Base-by-base conservation (phyloP, 106 monocot species). In the Acorus calamus region DNA sequence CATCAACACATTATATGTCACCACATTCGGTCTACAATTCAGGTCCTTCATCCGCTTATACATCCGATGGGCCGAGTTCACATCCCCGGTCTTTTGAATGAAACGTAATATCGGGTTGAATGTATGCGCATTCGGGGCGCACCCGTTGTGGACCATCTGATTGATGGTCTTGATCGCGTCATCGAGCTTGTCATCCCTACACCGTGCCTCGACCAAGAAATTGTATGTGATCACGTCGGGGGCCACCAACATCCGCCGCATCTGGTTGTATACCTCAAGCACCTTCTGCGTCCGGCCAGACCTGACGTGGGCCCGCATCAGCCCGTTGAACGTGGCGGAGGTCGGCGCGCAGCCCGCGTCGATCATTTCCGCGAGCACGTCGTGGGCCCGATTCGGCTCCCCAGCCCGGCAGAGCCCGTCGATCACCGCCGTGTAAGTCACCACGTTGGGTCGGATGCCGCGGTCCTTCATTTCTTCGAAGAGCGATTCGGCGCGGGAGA, bases 201-300 rank as follows among this genome's bases (percentile, higher is more conserved):
- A 98, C 58, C 91, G 85, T 0, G 71, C 80, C 41, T 83, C 85
- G 6, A 98, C 88, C 53, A 98, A 62, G 62, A 88, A 91, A 67
- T 98, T 98, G 74, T 87, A 80, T 8, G 96, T 96, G 46, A 98
- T 87, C 41, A 73, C 53, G 56, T 98, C 96, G 2, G 96, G 82
- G 55, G 78, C 77, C 43, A 79, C 80, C 3, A 63, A 64, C 41
- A 98, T 76, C 76, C 74, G 82, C 63, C 73, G 78, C 96, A 98
- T 98, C 74, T 88, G 90, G 68, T 98, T 98, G 51, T 83, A 73
- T 49, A 98, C 81, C 72, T 98, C 91, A 5, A 98, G 69, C 2
- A 69, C 96, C 62, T 85, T 87, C 73, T 87, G 87, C 2, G 67
- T 50, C 8, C 88, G 71, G 2, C 85, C 82, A 0, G 85, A 78